Base-by-base conservation (phyloP, 371 early-diverging fungal genomes). In the Mucor sp. region DNA sequence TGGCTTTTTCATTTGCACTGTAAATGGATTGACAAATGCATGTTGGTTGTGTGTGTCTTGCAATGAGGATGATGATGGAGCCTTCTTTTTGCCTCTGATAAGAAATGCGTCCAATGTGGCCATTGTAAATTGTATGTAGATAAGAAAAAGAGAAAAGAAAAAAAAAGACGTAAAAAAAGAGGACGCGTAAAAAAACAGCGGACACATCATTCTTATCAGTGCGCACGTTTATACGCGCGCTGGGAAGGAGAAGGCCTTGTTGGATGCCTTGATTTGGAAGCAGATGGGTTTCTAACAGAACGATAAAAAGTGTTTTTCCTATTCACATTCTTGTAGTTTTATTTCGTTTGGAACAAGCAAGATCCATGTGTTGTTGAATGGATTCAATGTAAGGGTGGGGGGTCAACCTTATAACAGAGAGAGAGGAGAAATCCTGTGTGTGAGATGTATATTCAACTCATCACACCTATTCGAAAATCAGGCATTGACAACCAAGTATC, bases 71-170 rank as follows among this genome's bases (percentile, higher is more conserved):
- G 12, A 35, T 35, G 37, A 35, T 15, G 33, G 57, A 5, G n/a
- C 4, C 32, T 57, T 57, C n/a, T 33, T 57, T 33, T 55, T 63
- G 3, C 63, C 35, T 55, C 28, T 64, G 41, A 57, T 21, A 39
- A 64, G 41, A 43, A 64, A 64, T 14, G 64, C 58, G 43, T 57
- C 37, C 7, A 64, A 27, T 30, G 64, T 64, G 15, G 64, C 21
- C 64, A 64, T 64, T n/a, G 41, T 41, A 6, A 6, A 33, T 33
- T 33, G 47, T 32, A 32, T 39, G n/a, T n/a, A n/a, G n/a, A n/a
- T n/a, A 23, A 37, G 33, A 37, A 62, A 62, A 62, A 53, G n/a
- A 41, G 9, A 19, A 32, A 19, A 32, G n/a, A 57, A 23, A 55
- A 4, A 9, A 23, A 48, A 9, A 15, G 5, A 6, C 4, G 41